phyloP scores from a whole-genome alignment of 1,284 basidiomycete genomes.

The Rhodotorula sp. region DNA sequence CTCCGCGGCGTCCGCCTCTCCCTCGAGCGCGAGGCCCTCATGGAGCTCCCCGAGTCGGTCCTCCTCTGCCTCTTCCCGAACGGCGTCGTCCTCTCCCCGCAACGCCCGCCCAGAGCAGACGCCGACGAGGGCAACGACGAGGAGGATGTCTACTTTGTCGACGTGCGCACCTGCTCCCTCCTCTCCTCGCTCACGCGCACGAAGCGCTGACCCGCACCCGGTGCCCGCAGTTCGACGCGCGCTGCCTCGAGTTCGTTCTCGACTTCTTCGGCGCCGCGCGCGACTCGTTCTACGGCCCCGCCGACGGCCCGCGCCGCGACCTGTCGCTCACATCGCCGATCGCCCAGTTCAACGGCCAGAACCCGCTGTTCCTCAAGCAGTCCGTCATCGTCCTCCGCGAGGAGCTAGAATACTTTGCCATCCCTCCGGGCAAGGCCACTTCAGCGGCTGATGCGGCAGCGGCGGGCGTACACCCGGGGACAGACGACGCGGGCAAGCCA shows the following conservation, averaged over 20 bases:
- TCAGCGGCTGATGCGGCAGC: constrained; percentile 48
- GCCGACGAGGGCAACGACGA: constrained; percentile 63
- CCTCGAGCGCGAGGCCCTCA: constrained; percentile 95
- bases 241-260: constrained; percentile 75
- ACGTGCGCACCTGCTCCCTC: constrained; percentile 71
- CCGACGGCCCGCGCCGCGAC: constrained; percentile 48
- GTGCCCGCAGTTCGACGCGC: constrained; percentile 80
- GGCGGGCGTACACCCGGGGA: constrained; percentile 55
- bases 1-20: constrained; percentile 87
- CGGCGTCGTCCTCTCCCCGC: constrained; percentile 87
- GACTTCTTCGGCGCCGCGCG: constrained; percentile 70
- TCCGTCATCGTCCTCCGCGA: constrained; percentile 98
- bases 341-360: constrained; percentile 60
- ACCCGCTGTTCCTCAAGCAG: constrained; percentile 91
- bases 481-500: constrained; percentile 74
- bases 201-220: not conserved
- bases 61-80: constrained; percentile 96
- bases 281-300: constrained; percentile 87
- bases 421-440: constrained; percentile 62
- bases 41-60: constrained; percentile 97
- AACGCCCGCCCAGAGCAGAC: constrained; percentile 59
- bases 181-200: rapidly evolving
- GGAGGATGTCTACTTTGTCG: constrained; percentile 88
- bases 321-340: constrained; percentile 54
- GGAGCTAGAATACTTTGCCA: constrained; percentile 97